These are phyloP conservation scores for Vitis hybrid DNA, from an alignment of 177 flowering plant genomes.

Conservation along the genomic window DNA sequence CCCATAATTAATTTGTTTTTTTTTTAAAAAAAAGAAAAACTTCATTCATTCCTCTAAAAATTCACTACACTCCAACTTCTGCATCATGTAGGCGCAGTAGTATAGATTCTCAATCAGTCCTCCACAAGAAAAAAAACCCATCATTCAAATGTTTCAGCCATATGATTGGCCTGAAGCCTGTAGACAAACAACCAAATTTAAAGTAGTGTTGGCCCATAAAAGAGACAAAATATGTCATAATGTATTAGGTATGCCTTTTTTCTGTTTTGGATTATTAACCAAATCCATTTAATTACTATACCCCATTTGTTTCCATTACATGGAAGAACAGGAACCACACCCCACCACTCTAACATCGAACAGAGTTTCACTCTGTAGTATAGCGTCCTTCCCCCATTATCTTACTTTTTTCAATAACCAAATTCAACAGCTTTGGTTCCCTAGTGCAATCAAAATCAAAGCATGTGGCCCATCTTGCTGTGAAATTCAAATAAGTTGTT, in stretches of 20 bases:
- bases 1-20: too few species aligned
- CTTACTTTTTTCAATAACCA: conserved; percentile 2
- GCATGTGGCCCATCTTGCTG: background rate
- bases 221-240: conserved; percentile 7
- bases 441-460: background rate
- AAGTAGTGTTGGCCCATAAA: background rate
- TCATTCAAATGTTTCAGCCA: conserved; percentile 4
- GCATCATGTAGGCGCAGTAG: too few species aligned
- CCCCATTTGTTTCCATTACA: conserved; percentile 8
- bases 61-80: too few species aligned
- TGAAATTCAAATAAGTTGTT: background rate
- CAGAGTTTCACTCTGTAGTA: conserved; percentile 12
- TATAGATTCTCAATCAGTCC: too few species aligned
- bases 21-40: too few species aligned
- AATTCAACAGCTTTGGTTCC: too few species aligned
- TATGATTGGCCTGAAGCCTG: conserved; percentile 6
- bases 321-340: conserved; percentile 4
- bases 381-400: background rate
- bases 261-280: conserved; percentile 1
- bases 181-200: conserved; percentile 5
- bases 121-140: background rate
- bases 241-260: conserved; percentile 12
- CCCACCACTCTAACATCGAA: conserved; percentile 17
- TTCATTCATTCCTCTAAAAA: too few species aligned
- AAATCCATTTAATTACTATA: conserved; percentile 2